A percentile compares a stretch with the other conserved stretches of the same genome.
phyloP scores from a whole-genome alignment of 306 rosid genomes.

The Aeschynomene evenia region DNA sequence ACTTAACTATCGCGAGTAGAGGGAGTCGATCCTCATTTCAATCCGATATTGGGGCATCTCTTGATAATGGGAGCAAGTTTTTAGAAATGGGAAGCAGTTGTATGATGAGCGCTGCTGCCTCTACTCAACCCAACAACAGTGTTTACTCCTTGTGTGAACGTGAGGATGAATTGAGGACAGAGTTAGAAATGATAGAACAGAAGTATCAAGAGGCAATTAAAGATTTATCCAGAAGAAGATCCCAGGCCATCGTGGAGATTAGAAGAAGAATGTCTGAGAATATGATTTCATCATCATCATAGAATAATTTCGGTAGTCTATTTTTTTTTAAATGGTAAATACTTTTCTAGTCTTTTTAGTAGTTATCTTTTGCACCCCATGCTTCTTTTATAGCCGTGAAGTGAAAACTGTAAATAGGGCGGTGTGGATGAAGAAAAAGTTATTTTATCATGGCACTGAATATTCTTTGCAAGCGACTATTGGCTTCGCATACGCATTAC shows the following conservation, averaged over 20 bases:
- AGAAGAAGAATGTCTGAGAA: constrained; percentile 44
- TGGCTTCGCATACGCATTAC: no score
- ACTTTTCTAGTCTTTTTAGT: constrained; percentile 32
- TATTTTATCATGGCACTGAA: not conserved
- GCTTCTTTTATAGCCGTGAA: constrained; percentile 2
- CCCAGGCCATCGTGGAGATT: constrained; percentile 44
- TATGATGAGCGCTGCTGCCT: not conserved
- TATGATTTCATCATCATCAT: not conserved
- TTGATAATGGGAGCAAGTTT: constrained; percentile 13
- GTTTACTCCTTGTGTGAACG: constrained; percentile 24
- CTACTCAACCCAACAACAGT: not conserved
- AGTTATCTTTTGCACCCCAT: constrained; percentile 17
- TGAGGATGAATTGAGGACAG: constrained; percentile 43
- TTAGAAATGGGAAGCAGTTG: constrained; percentile 20
- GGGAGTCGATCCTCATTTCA: constrained; percentile 28
- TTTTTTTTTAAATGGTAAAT: not conserved
- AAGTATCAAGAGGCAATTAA: constrained; percentile 40
- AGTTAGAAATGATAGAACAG: constrained; percentile 51
- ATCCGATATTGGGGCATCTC: constrained; percentile 7
- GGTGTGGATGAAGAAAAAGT: constrained; percentile 1
- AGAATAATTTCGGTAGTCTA: constrained; percentile 4
- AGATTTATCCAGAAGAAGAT: constrained; percentile 38
- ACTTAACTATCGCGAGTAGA: constrained; percentile 12
- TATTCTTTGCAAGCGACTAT: not conserved
- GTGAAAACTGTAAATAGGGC: constrained; percentile 29